These are phyloP conservation scores for Fraxinus albicans DNA, from an alignment of 305 asterid species.

Conservation along the genomic window DNA sequence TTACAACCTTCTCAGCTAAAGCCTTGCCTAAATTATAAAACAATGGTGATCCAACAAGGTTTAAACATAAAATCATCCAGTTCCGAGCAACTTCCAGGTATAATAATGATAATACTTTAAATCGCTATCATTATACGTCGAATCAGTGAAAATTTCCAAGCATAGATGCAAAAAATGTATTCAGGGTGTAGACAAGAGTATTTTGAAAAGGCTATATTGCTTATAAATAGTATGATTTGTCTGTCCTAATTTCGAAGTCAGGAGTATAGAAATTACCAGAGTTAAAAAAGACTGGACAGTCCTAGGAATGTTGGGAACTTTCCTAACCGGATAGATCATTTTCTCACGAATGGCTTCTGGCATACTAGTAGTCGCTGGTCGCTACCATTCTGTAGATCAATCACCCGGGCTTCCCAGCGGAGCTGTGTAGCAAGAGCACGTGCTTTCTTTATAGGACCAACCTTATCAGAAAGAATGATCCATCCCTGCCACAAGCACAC, in stretches of 20 bases:
- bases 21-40: neutral
- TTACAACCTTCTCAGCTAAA: neutral
- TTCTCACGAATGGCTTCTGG: conserved; percentile 86
- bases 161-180: neutral
- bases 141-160: neutral
- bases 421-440: conserved; percentile 68
- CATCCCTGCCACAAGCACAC: conserved; percentile 63
- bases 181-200: neutral
- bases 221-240: neutral
- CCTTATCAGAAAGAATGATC: conserved; percentile 73
- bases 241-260: neutral
- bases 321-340: conserved; percentile 40
- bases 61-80: neutral
- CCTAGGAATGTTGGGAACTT: conserved; percentile 31
- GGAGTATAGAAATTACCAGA: conserved; percentile 34
- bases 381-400: conserved; percentile 81
- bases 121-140: neutral
- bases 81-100: neutral
- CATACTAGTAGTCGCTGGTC: conserved; percentile 81
- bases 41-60: neutral
- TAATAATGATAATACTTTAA: neutral
- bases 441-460: conserved; percentile 58
- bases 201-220: neutral
- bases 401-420: conserved; percentile 92
- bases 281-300: conserved; percentile 38